Conservation (phyloP, 495 filamentous ascomycete genomes). For the Echria macrotheca region DNA sequence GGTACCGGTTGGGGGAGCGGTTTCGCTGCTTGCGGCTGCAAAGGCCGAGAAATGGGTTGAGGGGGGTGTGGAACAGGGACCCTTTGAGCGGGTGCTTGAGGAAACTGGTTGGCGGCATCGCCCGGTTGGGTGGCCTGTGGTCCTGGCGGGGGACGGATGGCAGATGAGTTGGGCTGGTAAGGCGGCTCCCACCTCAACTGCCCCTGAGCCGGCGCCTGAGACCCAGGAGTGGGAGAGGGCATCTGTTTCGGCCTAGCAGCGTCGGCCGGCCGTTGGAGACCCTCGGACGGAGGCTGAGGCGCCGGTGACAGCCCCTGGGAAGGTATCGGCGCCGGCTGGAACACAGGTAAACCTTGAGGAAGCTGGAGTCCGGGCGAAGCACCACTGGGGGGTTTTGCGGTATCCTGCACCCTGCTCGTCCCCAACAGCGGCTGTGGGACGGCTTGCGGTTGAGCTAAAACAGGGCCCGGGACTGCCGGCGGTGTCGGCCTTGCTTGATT, state of each 20-base stretch:
- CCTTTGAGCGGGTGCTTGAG: slow-evolving; percentile 15
- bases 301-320: slow-evolving; percentile 6
- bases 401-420: neutral
- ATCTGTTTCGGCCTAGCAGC: slow-evolving; percentile 13
- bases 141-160: too few species aligned
- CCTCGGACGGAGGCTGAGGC: slow-evolving; percentile 23
- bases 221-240: slow-evolving; percentile 1
- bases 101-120: too few species aligned
- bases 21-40: slow-evolving; percentile 22
- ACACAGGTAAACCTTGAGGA: slow-evolving; percentile 30
- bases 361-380: slow-evolving; percentile 36
- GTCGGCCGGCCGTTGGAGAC: slow-evolving; percentile 27
- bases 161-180: slow-evolving; percentile 34
- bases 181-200: slow-evolving; percentile 47
- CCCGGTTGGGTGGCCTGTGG: too few species aligned
- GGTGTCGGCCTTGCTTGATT: neutral
- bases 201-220: slow-evolving; percentile 16
- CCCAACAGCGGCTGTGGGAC: too few species aligned
- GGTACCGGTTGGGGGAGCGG: slow-evolving; percentile 23
- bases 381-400: slow-evolving; percentile 18
- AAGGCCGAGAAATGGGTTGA: slow-evolving; percentile 20
- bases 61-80: slow-evolving; percentile 11
- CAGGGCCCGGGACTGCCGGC: neutral
- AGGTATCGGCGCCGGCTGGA: slow-evolving; percentile 21
- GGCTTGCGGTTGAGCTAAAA: slow-evolving; percentile 10